Base-by-base conservation (phyloP, 1,139 yeast genomes). In the Candida sojae region DNA sequence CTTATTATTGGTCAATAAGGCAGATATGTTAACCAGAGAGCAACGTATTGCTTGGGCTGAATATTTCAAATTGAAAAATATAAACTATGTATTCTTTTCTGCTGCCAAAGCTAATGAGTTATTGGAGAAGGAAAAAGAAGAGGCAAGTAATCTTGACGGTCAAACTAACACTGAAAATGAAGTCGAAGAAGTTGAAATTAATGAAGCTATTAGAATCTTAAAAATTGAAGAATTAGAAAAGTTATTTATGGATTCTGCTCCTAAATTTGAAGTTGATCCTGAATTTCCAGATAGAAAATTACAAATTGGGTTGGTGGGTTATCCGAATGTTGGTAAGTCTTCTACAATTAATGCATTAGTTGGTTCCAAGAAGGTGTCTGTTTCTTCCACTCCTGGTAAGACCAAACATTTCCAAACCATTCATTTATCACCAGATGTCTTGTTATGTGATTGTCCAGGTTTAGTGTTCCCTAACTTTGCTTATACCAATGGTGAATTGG, bases 381-480 rank as follows among this genome's bases (percentile, higher is more conserved):
- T 95, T 36, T 93, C 99, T 2, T 79, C 99, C 1, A 95, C 99
- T 0, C 99, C 99, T 6, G 99, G 99, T 73, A 95, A 95, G 67
- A 95, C 99, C 13, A 95, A 95, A 67, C 99, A 95, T 77, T 95
- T 95, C 78, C 99, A 95, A 74, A 95, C 99, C 2, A 91, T 95
- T 53, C 83, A 85, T 61, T 79, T 95, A 42, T 84, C 97, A 0
- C 88, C 87, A 44, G 79, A 86, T 41, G 96, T 93, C 7, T 78
- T 90, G 57, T 77, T 95, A 47, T 93, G 99, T 71, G 99, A 95
- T 78, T 95, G 99, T 77, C 99, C 99, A 2, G 99, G 99, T 79
- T 78, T 95, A 56, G 99, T 95, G 23, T 95, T 95, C 75, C 99
- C 99, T 33, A 95, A 93, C 63, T 95, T 93, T 66, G 98, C 99